These are phyloP conservation scores for Capronia epimyces DNA, from an alignment of 2,329 filamentous ascomycete species.

Conservation along the genomic window DNA sequence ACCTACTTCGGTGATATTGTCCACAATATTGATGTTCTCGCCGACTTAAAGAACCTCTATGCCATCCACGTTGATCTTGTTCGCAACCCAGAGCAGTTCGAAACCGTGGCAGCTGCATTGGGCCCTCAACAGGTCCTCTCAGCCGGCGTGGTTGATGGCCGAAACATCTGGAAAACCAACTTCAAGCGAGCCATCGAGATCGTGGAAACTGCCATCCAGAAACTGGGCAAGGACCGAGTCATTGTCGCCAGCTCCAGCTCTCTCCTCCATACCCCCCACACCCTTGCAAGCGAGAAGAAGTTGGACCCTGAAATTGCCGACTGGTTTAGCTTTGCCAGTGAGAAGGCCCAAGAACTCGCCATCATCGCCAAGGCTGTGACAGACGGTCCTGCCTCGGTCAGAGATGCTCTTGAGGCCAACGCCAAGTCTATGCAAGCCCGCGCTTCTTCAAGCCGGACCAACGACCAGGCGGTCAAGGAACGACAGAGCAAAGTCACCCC, in stretches of 20 bases:
- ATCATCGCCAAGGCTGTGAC: constrained; percentile 96
- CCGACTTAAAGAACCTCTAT: constrained; percentile 66
- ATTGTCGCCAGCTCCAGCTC: constrained; percentile 96
- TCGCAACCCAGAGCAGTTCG: constrained; percentile 95
- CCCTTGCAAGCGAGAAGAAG: constrained; percentile 97
- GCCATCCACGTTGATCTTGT: constrained; percentile 93
- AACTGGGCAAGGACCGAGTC: constrained; percentile 95
- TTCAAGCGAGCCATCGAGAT: constrained; percentile 89
- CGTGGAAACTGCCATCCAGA: constrained; percentile 84
- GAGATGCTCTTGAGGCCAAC: constrained; percentile 89
- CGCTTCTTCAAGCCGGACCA: constrained; percentile 87
- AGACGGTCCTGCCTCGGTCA: constrained; percentile 79
- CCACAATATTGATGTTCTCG: constrained; percentile 92
- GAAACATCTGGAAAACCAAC: constrained; percentile 99
- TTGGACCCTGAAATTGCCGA: constrained; percentile 86
- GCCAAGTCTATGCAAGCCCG: constrained; percentile 89
- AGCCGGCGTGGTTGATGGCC: constrained; percentile 92
- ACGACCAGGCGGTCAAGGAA: constrained; percentile 95
- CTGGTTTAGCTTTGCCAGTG: constrained; percentile 96
- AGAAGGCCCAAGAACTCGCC: constrained; percentile 89
- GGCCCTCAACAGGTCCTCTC: constrained; percentile 87
- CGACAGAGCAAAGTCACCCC: constrained; percentile 81
- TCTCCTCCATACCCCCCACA: constrained; percentile 97
- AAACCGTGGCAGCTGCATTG: constrained; percentile 73
- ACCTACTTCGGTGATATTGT: constrained; percentile 99